These are phyloP conservation scores for Acanthamoeba royreba DNA, from an alignment of 208 protist species.

Conservation along the genomic window DNA sequence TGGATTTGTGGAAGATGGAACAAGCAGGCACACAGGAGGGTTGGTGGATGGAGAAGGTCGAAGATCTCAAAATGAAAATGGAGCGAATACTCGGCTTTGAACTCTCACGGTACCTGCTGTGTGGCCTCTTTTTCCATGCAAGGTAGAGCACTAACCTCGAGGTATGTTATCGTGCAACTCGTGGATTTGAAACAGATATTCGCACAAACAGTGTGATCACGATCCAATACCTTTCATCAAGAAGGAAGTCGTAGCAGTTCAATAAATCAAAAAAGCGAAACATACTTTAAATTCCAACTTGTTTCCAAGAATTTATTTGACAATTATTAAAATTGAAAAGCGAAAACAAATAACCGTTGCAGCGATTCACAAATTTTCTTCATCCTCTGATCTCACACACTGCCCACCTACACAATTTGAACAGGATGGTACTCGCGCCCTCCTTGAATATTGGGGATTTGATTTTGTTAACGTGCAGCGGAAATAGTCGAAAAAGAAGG, in stretches of 20 bases:
- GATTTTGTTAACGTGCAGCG: too few species aligned
- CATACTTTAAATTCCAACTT: background rate
- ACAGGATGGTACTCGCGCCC: too few species aligned
- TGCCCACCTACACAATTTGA: too few species aligned
- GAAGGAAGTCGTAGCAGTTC: background rate
- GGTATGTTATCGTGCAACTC: background rate
- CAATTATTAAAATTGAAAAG: too few species aligned
- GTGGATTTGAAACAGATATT: background rate
- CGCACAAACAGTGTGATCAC: background rate
- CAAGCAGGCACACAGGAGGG: background rate
- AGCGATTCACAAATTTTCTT: too few species aligned
- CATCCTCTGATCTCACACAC: too few species aligned
- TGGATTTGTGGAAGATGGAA: background rate
- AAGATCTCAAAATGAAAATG: conserved; percentile 31
- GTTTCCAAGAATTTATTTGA: background rate
- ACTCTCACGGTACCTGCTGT: background rate
- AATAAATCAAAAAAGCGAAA: too few species aligned
- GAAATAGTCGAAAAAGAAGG: background rate
- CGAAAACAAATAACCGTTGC: too few species aligned
- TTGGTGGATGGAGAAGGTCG: conserved; percentile 32
- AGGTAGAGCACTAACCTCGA: background rate
- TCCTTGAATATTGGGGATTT: too few species aligned
- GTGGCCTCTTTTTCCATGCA: background rate
- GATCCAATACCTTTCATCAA: background rate
- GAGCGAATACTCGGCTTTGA: background rate